Evolutionary conservation across 2,329 filamentous ascomycete species (phyloP).

Genomic region (Penicillium decumbens): DNA sequence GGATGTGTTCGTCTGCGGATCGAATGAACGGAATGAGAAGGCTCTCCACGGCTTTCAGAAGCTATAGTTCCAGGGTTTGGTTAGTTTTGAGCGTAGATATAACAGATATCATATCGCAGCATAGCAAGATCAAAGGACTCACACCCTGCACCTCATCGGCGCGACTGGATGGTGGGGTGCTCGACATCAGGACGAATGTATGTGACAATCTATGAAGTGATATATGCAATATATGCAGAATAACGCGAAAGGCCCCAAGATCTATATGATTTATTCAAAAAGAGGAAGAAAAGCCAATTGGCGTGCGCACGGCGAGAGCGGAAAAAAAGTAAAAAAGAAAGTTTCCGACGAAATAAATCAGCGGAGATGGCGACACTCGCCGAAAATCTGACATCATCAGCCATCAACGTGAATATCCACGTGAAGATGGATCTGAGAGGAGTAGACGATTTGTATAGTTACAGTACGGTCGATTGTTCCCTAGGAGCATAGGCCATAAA

Average conservation of each 20-base stretch:
- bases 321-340: constrained; percentile 15
- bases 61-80: constrained; percentile 19
- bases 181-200: constrained; percentile 21
- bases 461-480: background rate
- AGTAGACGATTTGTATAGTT: background rate
- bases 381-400: constrained; percentile 1
- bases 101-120: background rate
- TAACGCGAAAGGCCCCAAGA: background rate
- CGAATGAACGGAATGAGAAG: constrained; percentile 45
- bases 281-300: background rate
- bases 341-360: constrained; percentile 11
- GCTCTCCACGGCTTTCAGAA: constrained; percentile 40
- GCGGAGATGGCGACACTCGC: constrained; percentile 23
- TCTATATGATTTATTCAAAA: background rate
- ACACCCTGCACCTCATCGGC: constrained; percentile 43
- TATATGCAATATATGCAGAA: background rate
- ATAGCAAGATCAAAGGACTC: constrained; percentile 21
- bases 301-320: background rate
- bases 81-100: background rate
- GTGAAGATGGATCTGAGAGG: background rate
- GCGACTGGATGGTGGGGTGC: constrained; percentile 23
- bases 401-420: background rate
- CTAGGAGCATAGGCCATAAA: background rate
- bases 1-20: constrained; percentile 35
- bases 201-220: background rate